Base-by-base conservation (phyloP, 306 rosid genomes). In the Citrullus colocynthis region DNA sequence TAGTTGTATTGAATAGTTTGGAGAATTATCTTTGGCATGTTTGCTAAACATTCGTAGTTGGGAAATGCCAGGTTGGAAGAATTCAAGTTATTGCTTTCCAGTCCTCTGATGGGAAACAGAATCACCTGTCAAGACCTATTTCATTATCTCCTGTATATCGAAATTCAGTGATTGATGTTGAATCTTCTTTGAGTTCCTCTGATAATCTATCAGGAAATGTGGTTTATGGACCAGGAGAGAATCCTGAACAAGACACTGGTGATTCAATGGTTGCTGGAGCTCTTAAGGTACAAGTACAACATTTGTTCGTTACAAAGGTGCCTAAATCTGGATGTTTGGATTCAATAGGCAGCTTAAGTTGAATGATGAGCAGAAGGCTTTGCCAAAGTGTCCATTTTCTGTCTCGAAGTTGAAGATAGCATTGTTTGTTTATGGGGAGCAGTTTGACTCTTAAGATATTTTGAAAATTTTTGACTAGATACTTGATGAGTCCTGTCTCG, bases 71-170 rank as follows among this genome's bases (percentile, higher is more conserved):
- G 99, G 89, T 96, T 41, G 99, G 99, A 78, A 88, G 96, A 82
- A 92, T 96, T 85, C 98, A 96, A 82, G 97, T 92, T n/a, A 96
- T 96, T 86, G 99, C 98, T 52, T 92, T 96, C 82, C 99, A 96
- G 85, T 96, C 99, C 74, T 84, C 96, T 24, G 98, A 96, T 80
- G 92, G 97, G 78, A 96, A 88, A 83, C 98, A 94, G 83, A 86
- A 76, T 82, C 89, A 84, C 62, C 54, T 78, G 57, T 82, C 86
- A 77, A 85, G 88, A 80, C 89, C 89, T 63, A 56, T 94, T 79
- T 80, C 97, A 56, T 64, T 91, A 17, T 90, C 96, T 76, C 93
- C 92, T 30, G 84, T 87, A 82, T 80, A 87, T 84, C 90, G 62
- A 87, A 85, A 82, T 88, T 77, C 98, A 24, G 66, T 95, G 78